phyloP scores from a whole-genome alignment of 768 basidiomycete genomes.

The Naganishia onofrii region DNA sequence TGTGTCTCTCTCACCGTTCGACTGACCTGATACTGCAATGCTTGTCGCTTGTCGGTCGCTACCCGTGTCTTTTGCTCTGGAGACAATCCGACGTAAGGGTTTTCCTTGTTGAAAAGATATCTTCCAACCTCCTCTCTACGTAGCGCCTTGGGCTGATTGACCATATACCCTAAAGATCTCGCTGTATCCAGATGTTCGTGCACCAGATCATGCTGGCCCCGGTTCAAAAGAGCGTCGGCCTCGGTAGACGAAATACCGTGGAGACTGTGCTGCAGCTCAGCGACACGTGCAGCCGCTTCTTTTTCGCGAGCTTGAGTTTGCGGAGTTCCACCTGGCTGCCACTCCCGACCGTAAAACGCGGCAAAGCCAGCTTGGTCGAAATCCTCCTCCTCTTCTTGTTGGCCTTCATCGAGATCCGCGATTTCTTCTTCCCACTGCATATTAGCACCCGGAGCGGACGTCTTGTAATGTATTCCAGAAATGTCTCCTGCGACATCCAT shows the following conservation, averaged over 20 bases:
- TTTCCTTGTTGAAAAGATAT: slow-evolving; percentile 48
- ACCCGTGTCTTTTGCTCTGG: slow-evolving; percentile 5
- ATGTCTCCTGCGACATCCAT: neutral
- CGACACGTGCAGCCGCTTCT: slow-evolving; percentile 6
- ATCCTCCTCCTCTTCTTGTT: slow-evolving; percentile 17
- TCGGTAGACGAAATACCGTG: slow-evolving; percentile 12
- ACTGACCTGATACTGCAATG: slow-evolving; percentile 31
- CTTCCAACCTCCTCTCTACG: slow-evolving; percentile 32
- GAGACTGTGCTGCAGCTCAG: neutral
- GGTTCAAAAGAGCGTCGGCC: neutral
- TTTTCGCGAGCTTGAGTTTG: neutral
- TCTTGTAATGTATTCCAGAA: neutral
- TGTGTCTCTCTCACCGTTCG: neutral
- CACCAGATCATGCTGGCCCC: slow-evolving; percentile 6
- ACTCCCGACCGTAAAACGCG: slow-evolving; percentile 29
- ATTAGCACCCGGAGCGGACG: neutral
- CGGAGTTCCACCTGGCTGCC: slow-evolving; percentile 9
- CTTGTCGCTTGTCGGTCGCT: slow-evolving; percentile 11
- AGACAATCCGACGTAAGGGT: slow-evolving; percentile 39
- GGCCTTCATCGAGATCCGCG: neutral
- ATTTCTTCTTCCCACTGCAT: slow-evolving; percentile 20
- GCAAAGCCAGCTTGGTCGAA: slow-evolving; percentile 26
- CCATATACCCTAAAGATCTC: slow-evolving; percentile 19
- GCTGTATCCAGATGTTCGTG: slow-evolving; percentile 8
- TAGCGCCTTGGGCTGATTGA: slow-evolving; percentile 34